Conservation (phyloP, 1,139 yeast species). For the Yamadazyma conglobata region DNA sequence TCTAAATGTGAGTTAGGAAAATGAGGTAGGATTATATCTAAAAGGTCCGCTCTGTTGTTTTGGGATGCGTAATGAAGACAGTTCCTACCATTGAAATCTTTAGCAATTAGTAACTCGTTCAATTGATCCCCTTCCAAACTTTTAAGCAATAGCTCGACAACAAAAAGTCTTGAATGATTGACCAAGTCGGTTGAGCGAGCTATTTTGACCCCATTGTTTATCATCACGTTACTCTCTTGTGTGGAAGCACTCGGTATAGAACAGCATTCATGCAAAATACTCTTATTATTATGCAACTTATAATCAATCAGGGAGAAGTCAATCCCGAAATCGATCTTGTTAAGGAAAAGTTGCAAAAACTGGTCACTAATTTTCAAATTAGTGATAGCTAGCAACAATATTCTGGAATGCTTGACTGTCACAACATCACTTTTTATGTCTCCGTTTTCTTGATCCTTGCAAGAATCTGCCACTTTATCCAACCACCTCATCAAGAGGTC, state of each 20-base stretch:
- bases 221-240: conserved; percentile 28
- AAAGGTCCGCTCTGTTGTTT: conserved; percentile 54
- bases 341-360: conserved; percentile 44
- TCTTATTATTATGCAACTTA: conserved; percentile 41
- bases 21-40: conserved; percentile 39
- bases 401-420: conserved; percentile 51
- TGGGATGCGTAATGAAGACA: conserved; percentile 90
- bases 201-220: conserved; percentile 47
- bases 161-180: conserved; percentile 39
- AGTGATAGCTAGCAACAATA: conserved; percentile 61
- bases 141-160: conserved; percentile 33
- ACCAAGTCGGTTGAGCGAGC: conserved; percentile 39
- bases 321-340: conserved; percentile 40
- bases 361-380: conserved; percentile 48
- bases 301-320: conserved; percentile 38
- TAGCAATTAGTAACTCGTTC: conserved; percentile 29
- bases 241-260: conserved; percentile 36
- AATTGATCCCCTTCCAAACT: conserved; percentile 19
- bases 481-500: conserved; percentile 47
- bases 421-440: conserved; percentile 14
- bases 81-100: conserved; percentile 72
- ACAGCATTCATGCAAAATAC: conserved; percentile 45
- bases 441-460: conserved; percentile 15
- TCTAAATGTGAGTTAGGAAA: conserved; percentile 44
- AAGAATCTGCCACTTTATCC: conserved; percentile 41